phyloP scores from a whole-genome alignment of 2,329 filamentous ascomycete genomes.

The Trichoderma sp. region DNA sequence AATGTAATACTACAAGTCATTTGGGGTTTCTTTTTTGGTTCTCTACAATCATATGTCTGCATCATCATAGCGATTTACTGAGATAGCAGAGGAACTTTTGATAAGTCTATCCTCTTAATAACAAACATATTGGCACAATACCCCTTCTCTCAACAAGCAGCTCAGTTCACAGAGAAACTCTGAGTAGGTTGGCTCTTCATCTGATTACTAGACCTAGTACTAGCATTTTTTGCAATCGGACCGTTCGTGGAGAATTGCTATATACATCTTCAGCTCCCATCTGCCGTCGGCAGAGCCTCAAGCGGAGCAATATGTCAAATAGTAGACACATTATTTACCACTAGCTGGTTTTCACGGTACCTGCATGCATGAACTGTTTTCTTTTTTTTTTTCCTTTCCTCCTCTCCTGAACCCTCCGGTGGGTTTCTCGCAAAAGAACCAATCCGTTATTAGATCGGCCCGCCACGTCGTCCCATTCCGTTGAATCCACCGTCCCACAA shows the following conservation, averaged over 20 bases:
- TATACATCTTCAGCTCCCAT: background rate
- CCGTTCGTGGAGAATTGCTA: background rate
- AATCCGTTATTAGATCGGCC: background rate
- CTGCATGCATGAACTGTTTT: background rate
- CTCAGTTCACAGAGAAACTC: background rate
- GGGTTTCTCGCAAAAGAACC: background rate
- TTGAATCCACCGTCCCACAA: background rate
- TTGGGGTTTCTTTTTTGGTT: background rate
- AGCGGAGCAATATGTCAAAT: background rate
- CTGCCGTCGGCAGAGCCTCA: constrained; percentile 4
- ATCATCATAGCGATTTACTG: background rate
- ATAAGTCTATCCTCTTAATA: background rate
- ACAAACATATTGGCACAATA: background rate
- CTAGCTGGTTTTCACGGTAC: background rate
- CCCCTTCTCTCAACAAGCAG: background rate
- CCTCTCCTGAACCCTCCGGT: background rate
- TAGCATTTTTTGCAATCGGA: background rate
- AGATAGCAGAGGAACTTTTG: background rate
- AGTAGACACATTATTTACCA: background rate
- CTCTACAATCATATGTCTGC: background rate
- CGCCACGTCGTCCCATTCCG: background rate
- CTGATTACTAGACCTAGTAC: background rate
- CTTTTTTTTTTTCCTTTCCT: no score
- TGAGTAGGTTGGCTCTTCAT: background rate
- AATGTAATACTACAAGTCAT: constrained; percentile 12